These are phyloP conservation scores for Meredithiella fracta DNA, from an alignment of 2,329 filamentous ascomycete genomes.

Conservation along the genomic window DNA sequence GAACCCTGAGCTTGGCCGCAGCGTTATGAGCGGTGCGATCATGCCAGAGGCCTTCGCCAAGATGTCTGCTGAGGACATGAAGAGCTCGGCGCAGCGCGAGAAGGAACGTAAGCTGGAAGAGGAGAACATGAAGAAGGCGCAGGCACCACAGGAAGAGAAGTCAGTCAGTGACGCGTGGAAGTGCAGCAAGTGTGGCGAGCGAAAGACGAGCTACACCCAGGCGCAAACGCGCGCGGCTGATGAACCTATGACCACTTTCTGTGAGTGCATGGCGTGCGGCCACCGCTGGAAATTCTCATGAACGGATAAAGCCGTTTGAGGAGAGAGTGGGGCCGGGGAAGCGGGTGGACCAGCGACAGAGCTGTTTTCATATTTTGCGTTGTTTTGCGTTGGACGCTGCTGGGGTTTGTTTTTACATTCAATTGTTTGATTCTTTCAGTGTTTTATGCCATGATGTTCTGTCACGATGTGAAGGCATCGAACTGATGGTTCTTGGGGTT, in stretches of 20 bases:
- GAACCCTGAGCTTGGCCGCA: slow-evolving; percentile 59
- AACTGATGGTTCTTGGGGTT: too few relatives aligned
- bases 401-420: too few relatives aligned
- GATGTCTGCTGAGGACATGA: slow-evolving; percentile 84
- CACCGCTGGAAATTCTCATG: slow-evolving; percentile 53
- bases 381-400: not conserved
- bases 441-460: too few relatives aligned
- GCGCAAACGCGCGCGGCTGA: slow-evolving; percentile 91
- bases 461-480: too few relatives aligned
- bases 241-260: slow-evolving; percentile 75
- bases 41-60: slow-evolving; percentile 55
- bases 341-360: too few relatives aligned
- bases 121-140: slow-evolving; percentile 94
- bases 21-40: slow-evolving; percentile 62
- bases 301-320: not conserved
- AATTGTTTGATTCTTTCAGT: too few relatives aligned
- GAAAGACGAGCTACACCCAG: slow-evolving; percentile 89
- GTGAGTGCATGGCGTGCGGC: slow-evolving; percentile 53
- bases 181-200: slow-evolving; percentile 83
- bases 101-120: slow-evolving; percentile 62
- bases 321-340: not conserved
- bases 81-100: slow-evolving; percentile 64
- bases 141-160: slow-evolving; percentile 84
- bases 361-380: slow-evolving; percentile 1
- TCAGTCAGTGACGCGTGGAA: slow-evolving; percentile 75